Evolutionary conservation across 2,329 filamentous ascomycete genomes (phyloP).

Genomic region (Aspergillus arachidicola): DNA sequence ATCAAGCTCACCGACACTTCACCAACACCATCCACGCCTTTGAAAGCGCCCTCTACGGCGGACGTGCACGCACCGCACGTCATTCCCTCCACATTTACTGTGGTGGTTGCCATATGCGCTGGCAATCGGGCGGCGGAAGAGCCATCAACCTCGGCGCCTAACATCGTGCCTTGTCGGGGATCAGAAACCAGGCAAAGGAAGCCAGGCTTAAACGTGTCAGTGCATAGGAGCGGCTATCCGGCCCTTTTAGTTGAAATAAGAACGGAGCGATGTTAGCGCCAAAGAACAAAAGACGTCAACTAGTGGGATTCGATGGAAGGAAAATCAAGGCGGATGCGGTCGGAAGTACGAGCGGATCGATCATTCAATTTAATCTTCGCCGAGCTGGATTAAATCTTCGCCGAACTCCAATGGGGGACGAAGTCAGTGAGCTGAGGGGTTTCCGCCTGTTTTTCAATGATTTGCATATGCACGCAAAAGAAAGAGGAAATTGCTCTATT

Average conservation of each 20-base stretch:
- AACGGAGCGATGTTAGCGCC: neutral
- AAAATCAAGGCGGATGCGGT: slow-evolving; percentile 12
- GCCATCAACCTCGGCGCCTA: slow-evolving; percentile 21
- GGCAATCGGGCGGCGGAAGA: slow-evolving; percentile 33
- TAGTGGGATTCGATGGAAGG: neutral
- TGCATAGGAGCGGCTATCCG: slow-evolving; percentile 18
- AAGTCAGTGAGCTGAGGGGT: neutral
- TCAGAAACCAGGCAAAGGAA: slow-evolving; percentile 17
- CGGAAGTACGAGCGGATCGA: slow-evolving; percentile 8
- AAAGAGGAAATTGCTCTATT: neutral
- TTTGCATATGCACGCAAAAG: neutral
- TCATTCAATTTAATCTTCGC: neutral
- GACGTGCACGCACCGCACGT: slow-evolving; percentile 92
- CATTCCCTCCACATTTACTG: slow-evolving; percentile 84
- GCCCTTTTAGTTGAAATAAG: slow-evolving; percentile 3
- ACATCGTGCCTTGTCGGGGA: slow-evolving; percentile 21
- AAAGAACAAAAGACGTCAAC: slow-evolving; percentile 1
- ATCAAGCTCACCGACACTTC: slow-evolving; percentile 90
- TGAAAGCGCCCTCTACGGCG: slow-evolving; percentile 90
- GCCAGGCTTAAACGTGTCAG: slow-evolving; percentile 13
- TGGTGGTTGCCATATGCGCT: slow-evolving; percentile 82
- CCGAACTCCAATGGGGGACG: neutral
- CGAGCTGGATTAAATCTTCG: neutral
- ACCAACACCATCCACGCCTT: slow-evolving; percentile 76
- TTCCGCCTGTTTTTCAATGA: neutral